A percentile compares a stretch with the other conserved stretches of the same genome.
Evolutionary conservation across 1,139 yeast genomes (phyloP).

Genomic region (Taphrina deformans): DNA sequence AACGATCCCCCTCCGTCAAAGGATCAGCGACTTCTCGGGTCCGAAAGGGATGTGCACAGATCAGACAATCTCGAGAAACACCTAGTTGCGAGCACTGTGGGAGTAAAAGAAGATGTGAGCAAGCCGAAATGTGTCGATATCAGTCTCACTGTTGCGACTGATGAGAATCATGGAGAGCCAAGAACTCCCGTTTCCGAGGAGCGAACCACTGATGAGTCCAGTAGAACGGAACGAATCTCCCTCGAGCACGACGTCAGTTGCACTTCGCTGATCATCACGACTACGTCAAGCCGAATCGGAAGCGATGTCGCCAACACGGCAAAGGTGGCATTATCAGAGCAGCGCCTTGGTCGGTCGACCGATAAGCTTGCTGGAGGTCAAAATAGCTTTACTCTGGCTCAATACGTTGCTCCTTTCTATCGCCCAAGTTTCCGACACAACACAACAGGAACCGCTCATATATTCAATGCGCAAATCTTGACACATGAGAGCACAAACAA

Average conservation of each 20-base stretch:
- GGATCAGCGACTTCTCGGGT: background rate
- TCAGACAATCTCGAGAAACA: background rate
- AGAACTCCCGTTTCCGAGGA: constrained; percentile 6
- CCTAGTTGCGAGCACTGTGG: background rate
- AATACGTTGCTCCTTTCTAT: background rate
- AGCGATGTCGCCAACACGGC: background rate
- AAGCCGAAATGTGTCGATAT: background rate
- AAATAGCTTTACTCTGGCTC: constrained; percentile 1
- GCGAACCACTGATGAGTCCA: background rate
- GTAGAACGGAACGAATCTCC: background rate
- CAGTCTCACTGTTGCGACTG: background rate
- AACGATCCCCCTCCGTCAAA: background rate
- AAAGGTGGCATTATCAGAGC: background rate
- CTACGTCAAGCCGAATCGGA: background rate
- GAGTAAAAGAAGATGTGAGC: background rate
- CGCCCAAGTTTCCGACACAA: background rate
- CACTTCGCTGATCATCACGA: background rate
- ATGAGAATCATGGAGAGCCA: background rate
- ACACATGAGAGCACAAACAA: no score
- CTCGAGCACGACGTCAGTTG: background rate
- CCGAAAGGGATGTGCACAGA: background rate
- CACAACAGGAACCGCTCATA: no score
- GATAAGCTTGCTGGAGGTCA: background rate
- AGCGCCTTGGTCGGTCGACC: background rate
- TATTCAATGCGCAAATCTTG: no score